These are phyloP conservation scores for Chaetomium globosum DNA, from an alignment of 2,329 filamentous ascomycete genomes.

Conservation along the genomic window DNA sequence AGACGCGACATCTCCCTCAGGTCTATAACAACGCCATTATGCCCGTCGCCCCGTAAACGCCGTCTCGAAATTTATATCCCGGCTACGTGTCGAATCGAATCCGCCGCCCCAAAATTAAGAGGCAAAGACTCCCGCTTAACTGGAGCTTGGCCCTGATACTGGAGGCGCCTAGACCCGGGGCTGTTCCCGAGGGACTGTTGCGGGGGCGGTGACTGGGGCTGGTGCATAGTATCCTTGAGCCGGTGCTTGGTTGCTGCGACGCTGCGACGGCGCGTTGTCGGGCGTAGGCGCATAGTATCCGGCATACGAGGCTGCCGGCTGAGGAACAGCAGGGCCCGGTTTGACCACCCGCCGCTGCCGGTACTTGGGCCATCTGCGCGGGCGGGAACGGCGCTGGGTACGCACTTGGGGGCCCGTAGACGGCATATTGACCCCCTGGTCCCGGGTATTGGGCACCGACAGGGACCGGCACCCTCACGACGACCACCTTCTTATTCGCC, in stretches of 20 bases:
- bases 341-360: neutral
- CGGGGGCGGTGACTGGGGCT: neutral
- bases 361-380: constrained; percentile 5
- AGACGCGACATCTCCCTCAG: neutral
- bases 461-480: constrained; percentile 21
- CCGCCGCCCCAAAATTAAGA: neutral
- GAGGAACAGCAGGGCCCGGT: constrained; percentile 7
- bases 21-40: neutral
- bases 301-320: constrained; percentile 19
- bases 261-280: neutral
- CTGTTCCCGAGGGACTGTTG: constrained; percentile 4
- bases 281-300: constrained; percentile 31
- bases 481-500: constrained; percentile 12
- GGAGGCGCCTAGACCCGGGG: constrained; percentile 15
- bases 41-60: neutral
- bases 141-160: neutral
- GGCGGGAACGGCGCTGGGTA: constrained; percentile 9
- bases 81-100: neutral
- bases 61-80: neutral
- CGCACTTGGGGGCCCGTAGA: constrained; percentile 11
- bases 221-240: constrained; percentile 27
- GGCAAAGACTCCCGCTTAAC: neutral
- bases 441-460: neutral
- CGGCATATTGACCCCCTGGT: neutral
- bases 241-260: neutral